phyloP scores from a whole-genome alignment of 441 rosid genomes.

The Kokia cookei region DNA sequence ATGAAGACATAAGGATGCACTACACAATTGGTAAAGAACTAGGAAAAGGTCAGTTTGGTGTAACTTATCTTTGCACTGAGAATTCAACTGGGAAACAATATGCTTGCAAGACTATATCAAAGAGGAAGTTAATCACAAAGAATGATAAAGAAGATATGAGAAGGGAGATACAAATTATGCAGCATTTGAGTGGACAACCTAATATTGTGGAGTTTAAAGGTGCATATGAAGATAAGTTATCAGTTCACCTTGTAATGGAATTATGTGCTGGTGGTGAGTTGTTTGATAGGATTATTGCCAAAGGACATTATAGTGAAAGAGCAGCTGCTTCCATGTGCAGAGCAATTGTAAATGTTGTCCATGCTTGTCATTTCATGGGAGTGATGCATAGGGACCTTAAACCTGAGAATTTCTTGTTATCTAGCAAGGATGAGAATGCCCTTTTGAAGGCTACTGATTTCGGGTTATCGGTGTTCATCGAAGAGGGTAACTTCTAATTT shows the following conservation, averaged over 20 bases:
- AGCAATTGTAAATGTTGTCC: slow-evolving; percentile 18
- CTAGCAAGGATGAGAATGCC: slow-evolving; percentile 28
- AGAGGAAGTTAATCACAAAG: slow-evolving; percentile 19
- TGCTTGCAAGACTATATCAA: slow-evolving; percentile 32
- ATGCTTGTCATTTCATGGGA: slow-evolving; percentile 26
- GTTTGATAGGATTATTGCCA: slow-evolving; percentile 29
- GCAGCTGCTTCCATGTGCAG: slow-evolving; percentile 26
- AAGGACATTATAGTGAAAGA: slow-evolving; percentile 26
- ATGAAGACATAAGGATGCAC: slow-evolving; percentile 44
- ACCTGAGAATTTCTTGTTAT: slow-evolving; percentile 31
- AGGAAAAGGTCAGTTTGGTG: slow-evolving; percentile 63
- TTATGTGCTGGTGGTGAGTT: slow-evolving; percentile 34
- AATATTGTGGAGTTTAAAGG: slow-evolving; percentile 30
- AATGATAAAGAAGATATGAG: slow-evolving; percentile 22
- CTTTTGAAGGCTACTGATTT: slow-evolving; percentile 51
- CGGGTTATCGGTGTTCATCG: slow-evolving; percentile 49
- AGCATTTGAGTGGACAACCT: slow-evolving; percentile 32
- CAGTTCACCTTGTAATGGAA: slow-evolving; percentile 32
- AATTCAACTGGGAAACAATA: slow-evolving; percentile 37
- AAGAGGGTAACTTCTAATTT: slow-evolving; percentile 29
- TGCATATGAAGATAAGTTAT: slow-evolving; percentile 27
- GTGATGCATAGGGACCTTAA: slow-evolving; percentile 22
- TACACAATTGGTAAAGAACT: slow-evolving; percentile 45
- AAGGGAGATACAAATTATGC: slow-evolving; percentile 30
- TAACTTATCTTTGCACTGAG: slow-evolving; percentile 55